Conservation (phyloP, 73 alveolate genomes). For the Tetrahymena elliotti region DNA sequence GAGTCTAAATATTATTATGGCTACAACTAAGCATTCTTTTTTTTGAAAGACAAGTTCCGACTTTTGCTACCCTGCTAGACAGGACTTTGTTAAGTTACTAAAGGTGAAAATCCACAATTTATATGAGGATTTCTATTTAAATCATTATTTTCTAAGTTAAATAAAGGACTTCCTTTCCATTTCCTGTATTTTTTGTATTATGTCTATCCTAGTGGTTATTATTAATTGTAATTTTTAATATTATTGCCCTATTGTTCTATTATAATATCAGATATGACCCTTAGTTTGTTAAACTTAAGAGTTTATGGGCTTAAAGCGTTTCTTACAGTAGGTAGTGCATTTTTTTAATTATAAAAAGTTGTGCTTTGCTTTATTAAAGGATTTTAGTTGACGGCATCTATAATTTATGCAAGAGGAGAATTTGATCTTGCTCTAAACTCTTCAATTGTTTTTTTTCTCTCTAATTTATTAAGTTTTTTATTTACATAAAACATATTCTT, state of each 20-base stretch:
- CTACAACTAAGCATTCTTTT: neutral
- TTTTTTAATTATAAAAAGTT: neutral
- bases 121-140: neutral
- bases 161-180: neutral
- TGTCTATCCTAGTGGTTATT: neutral
- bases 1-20: neutral
- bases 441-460: neutral
- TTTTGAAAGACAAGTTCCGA: neutral
- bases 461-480: neutral
- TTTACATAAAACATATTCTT: neutral
- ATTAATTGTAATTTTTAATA: neutral
- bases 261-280: neutral
- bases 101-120: neutral
- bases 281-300: neutral
- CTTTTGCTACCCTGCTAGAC: neutral
- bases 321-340: neutral
- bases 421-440: neutral
- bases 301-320: neutral
- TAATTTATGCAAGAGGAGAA: neutral
- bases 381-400: neutral
- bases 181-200: neutral
- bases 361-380: neutral
- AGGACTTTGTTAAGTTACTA: neutral
- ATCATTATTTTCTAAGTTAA: neutral
- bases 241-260: neutral